Base-by-base conservation (phyloP, 2,329 filamentous ascomycete genomes). In the Botrytis galanthina region DNA sequence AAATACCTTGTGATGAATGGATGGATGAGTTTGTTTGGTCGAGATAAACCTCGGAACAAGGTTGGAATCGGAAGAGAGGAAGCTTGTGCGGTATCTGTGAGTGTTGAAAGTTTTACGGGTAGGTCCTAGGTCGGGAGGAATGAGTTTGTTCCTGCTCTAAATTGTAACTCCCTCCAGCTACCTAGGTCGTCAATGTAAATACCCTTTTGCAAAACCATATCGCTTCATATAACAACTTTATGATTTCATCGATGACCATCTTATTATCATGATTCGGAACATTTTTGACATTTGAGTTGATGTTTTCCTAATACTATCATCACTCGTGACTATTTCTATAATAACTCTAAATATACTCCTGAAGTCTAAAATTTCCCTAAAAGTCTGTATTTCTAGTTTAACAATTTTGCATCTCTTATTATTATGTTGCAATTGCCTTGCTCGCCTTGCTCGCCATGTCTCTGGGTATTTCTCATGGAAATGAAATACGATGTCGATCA, bases 401-500 rank as follows among this genome's bases (percentile, higher is more conserved):
- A 10, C 29, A 35, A 60, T 20, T 60, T 35, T 18, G 26, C 6
- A 54, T 54, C 51, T 29, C 18, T 46, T 48, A 22, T 48, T 48
- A 10, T 48, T 22, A 4, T 48, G 44, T 48, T 48, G 44, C 44
- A 48, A 48, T 9, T 46, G 57, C 57, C 7, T 12, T n/a, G 4
- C 14, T 46, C 62, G 12, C 22, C 29, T 26, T 42, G n/a, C 37
- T 51, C 44, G 20, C 42, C 22, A 51, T 66, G 35, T n/a, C 46
- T 22, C 44, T 51, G 35, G 44, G 29, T 26, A 66, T 67, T n/a
- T 39, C 64, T 67, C 64, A 54, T 67, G 20, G 4, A 54, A 39
- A 67, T 51, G 46, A 37, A 14, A 67, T 67, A 67, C 64, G 32
- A 51, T 51, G 64, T 51, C 35, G 63, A 66, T 66, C 63, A 37